phyloP scores from a whole-genome alignment of 2,329 filamentous ascomycete genomes.

The Cordyceps farinosa region DNA sequence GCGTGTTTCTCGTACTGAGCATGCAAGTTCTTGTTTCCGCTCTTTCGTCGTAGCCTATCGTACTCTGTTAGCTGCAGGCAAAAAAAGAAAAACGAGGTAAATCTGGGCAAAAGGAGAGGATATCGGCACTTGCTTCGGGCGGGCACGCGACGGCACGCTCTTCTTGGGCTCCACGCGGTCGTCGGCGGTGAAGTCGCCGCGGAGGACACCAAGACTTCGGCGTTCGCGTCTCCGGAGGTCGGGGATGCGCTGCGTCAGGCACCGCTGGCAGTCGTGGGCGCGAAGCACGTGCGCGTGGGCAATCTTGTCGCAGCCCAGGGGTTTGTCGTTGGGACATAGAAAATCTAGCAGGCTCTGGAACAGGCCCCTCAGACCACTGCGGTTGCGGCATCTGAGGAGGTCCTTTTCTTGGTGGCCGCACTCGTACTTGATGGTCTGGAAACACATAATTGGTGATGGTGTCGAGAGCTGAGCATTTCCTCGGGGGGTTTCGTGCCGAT shows the following conservation, averaged over 20 bases:
- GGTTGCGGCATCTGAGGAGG: background rate
- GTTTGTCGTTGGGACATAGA: background rate
- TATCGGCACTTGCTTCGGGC: background rate
- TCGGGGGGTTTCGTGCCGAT: background rate
- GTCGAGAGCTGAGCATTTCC: background rate
- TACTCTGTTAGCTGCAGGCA: too few species aligned
- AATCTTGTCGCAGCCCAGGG: background rate
- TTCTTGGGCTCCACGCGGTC: background rate
- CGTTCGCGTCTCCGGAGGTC: background rate
- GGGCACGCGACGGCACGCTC: background rate
- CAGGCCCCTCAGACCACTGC: background rate
- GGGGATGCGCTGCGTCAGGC: background rate
- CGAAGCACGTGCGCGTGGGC: background rate
- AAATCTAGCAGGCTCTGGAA: background rate
- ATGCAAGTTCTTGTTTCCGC: background rate
- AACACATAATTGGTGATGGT: background rate
- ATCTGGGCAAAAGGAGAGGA: too few species aligned
- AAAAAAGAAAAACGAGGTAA: too few species aligned
- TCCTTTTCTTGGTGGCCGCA: background rate
- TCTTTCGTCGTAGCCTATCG: background rate
- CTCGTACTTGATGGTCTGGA: background rate
- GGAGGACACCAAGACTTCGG: background rate
- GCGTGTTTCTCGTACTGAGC: background rate
- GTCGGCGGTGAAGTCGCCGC: background rate
- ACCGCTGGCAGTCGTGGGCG: background rate